These are phyloP conservation scores for Mucor lusitanicus DNA, from an alignment of 371 early-diverging fungal species.

Conservation along the genomic window DNA sequence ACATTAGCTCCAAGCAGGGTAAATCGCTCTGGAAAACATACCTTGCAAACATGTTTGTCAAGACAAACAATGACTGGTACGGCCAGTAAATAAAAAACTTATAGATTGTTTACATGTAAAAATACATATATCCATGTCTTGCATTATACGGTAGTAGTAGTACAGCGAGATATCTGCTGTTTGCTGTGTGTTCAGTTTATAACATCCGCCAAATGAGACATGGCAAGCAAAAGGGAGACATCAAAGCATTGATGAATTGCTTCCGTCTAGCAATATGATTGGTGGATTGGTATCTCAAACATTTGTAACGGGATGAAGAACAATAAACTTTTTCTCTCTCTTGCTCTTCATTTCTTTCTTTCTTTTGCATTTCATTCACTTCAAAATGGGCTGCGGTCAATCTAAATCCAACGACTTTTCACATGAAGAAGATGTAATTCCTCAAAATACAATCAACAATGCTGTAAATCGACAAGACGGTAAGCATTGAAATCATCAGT, in stretches of 20 bases:
- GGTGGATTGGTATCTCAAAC: background rate
- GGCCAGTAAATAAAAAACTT: conserved; percentile 4
- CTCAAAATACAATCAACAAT: background rate
- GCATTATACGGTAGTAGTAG: background rate
- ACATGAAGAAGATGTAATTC: background rate
- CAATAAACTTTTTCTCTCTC: background rate
- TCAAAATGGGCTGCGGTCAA: conserved; percentile 5
- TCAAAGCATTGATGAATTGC: background rate
- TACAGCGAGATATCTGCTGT: background rate
- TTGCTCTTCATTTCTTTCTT: background rate
- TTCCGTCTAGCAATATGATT: background rate
- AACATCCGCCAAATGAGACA: background rate
- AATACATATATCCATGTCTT: background rate
- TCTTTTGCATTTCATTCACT: background rate
- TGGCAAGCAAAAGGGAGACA: background rate
- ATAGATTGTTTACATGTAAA: background rate
- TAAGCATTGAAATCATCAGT: background rate
- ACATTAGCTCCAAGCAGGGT: conserved; percentile 14
- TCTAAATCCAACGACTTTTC: background rate
- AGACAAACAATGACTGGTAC: conserved; percentile 32
- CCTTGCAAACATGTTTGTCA: conserved; percentile 27
- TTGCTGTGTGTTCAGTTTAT: background rate
- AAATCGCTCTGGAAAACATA: conserved; percentile 22
- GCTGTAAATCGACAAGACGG: background rate
- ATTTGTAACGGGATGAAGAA: background rate